Conservation (phyloP, 2,329 filamentous ascomycete genomes). For the Penicillium sp. region DNA sequence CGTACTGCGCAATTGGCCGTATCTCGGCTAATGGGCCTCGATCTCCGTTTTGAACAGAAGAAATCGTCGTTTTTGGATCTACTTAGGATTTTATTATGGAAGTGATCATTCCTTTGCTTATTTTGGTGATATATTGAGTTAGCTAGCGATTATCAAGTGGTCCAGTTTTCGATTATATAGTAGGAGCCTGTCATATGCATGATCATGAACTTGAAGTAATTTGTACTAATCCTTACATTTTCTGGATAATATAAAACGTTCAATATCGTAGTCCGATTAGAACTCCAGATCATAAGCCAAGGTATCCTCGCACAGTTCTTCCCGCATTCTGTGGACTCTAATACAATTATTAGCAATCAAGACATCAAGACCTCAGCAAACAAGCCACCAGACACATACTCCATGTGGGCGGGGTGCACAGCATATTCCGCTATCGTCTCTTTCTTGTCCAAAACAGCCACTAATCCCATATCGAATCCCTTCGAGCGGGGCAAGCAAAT, state of each 20-base stretch:
- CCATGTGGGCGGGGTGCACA: constrained; percentile 47
- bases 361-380: not conserved
- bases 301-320: constrained; percentile 44
- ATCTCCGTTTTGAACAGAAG: not conserved
- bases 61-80: not conserved
- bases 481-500: constrained; percentile 44
- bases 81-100: not conserved
- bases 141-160: too few relatives aligned
- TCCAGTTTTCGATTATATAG: too few relatives aligned
- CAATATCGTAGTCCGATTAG: not conserved
- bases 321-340: constrained; percentile 42
- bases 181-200: too few relatives aligned
- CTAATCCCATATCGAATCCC: constrained; percentile 47
- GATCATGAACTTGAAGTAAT: too few relatives aligned
- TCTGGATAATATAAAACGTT: too few relatives aligned
- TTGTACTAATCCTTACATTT: too few relatives aligned
- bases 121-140: not conserved
- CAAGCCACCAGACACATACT: constrained; percentile 34
- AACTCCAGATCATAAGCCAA: constrained; percentile 46
- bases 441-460: constrained; percentile 47
- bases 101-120: not conserved
- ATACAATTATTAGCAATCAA: not conserved
- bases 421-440: constrained; percentile 47
- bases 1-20: not conserved
- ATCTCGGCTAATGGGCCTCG: not conserved